Base-by-base conservation (phyloP, 1,284 basidiomycete species). In the Phellopilus nigrolimitatus region DNA sequence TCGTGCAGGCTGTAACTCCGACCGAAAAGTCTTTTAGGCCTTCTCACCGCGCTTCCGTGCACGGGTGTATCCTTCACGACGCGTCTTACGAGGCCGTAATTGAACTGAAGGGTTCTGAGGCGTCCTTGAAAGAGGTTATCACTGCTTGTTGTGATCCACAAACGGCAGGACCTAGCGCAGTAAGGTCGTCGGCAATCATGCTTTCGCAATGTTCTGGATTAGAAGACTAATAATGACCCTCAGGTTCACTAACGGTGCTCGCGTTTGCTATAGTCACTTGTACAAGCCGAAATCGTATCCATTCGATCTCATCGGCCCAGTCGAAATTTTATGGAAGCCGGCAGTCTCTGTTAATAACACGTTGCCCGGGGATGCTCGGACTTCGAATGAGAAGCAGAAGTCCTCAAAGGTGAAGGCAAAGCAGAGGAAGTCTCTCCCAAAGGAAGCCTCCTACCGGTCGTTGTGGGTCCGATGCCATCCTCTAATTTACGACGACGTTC, bases 1-100 rank as follows among this genome's bases (percentile, higher is more conserved):
- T 34, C 22, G 3, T 21, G 10, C 53, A 84, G 82, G 87, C 92
- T 1, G 66, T 84, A 1, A 80, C 82, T 1, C 92, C 94, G 0
- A 94, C 92, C 0, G 88, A 94, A 61, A 97, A 97, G 62, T 78
- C 88, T 0, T 95, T 88, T 63, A 76, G 94, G 21, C 82, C 94
- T 0, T 92, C 93, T 2, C 86, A 94, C 64, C 80, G 94, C 19
- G 91, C 94, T 1, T 81, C 91, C 0, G 66, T 85, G 9, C 88
- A 91, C 59, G 88, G 84, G 1, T 84, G 84, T 1, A 91, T 94
- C 48, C 66, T 95, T 0, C 89, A 93, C 53, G 94, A 97, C 62
- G 84, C 86, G 0, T 94, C 91, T 4, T 97, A 95, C 66, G 78
- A 78, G 58, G 79, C 81, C 0, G 73, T 84, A 3, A 74, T 95